A percentile compares a stretch with the other conserved stretches of the same genome.
phyloP scores from a whole-genome alignment of 176 grass and related monocot species.

The Musa itinerans region DNA sequence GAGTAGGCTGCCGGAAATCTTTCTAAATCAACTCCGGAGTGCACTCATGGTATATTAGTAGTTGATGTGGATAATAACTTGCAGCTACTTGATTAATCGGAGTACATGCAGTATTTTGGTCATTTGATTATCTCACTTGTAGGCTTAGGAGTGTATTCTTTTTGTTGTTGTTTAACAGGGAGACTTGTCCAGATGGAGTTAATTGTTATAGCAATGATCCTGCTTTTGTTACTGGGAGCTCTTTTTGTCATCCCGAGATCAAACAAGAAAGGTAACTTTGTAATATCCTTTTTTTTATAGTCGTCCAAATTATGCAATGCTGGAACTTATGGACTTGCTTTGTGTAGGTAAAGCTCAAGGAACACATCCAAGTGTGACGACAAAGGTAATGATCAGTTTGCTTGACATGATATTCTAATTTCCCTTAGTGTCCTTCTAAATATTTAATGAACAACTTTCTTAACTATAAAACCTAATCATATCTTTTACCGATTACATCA shows the following conservation, averaged over 20 bases:
- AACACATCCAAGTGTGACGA: conserved; percentile 1
- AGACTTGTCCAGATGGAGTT: conserved; percentile 36
- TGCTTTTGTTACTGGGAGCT: conserved; percentile 55
- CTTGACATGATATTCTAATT: not conserved
- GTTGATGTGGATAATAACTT: too few species aligned
- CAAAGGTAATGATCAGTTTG: conserved; percentile 25
- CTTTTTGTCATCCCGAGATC: conserved; percentile 59
- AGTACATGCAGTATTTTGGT: too few species aligned
- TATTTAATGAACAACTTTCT: not conserved
- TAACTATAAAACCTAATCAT: too few species aligned
- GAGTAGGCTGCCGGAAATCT: too few species aligned
- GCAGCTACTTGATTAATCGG: too few species aligned
- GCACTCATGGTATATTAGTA: too few species aligned
- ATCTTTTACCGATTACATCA: too few species aligned
- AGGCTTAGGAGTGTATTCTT: not conserved
- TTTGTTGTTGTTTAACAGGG: not conserved
- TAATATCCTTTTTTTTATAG: not conserved
- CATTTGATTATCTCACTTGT: too few species aligned
- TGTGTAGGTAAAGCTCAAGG: conserved; percentile 39
- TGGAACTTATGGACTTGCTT: not conserved
- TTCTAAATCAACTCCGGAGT: too few species aligned
- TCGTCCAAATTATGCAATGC: not conserved
- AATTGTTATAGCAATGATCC: conserved; percentile 28
- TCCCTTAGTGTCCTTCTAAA: not conserved
- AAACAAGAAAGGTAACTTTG: conserved; percentile 37